Evolutionary conservation across 2,329 filamentous ascomycete genomes (phyloP).

Genomic region (Penicillium sclerotiorum): DNA sequence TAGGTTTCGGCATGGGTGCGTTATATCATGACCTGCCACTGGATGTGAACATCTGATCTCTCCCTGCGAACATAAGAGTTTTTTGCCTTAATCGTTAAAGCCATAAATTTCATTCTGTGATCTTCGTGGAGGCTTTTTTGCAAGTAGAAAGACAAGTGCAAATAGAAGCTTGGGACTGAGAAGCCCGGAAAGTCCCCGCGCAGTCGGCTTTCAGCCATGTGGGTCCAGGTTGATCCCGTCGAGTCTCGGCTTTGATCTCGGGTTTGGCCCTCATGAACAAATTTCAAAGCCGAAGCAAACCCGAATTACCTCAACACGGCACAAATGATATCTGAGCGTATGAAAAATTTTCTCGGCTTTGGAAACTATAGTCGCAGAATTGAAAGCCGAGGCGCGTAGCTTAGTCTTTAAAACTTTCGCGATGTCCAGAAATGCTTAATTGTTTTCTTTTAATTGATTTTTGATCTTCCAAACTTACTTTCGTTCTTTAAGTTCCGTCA

Average conservation of each 20-base stretch:
- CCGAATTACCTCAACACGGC: neutral
- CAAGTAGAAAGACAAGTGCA: too few relatives aligned
- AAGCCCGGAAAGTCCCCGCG: too few relatives aligned
- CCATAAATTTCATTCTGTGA: too few relatives aligned
- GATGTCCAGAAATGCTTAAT: neutral
- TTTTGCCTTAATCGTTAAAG: conserved; percentile 6
- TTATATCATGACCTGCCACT: neutral
- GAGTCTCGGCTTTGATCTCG: neutral
- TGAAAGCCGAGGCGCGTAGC: neutral
- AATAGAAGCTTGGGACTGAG: too few relatives aligned
- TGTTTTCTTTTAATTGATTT: neutral
- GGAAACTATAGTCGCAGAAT: neutral
- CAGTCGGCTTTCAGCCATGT: too few relatives aligned
- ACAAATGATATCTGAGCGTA: neutral
- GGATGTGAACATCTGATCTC: neutral
- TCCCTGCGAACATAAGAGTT: neutral
- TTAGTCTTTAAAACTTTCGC: neutral
- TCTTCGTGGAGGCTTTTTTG: too few relatives aligned
- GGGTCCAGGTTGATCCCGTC: too few relatives aligned
- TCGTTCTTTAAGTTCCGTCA: neutral
- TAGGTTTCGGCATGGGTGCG: neutral
- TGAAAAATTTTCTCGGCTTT: neutral
- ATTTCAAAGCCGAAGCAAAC: neutral
- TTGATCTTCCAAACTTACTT: neutral
- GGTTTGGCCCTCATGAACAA: neutral